These are phyloP conservation scores for Suhomyces xylopsoci DNA, from an alignment of 805 yeast species.

Conservation along the genomic window DNA sequence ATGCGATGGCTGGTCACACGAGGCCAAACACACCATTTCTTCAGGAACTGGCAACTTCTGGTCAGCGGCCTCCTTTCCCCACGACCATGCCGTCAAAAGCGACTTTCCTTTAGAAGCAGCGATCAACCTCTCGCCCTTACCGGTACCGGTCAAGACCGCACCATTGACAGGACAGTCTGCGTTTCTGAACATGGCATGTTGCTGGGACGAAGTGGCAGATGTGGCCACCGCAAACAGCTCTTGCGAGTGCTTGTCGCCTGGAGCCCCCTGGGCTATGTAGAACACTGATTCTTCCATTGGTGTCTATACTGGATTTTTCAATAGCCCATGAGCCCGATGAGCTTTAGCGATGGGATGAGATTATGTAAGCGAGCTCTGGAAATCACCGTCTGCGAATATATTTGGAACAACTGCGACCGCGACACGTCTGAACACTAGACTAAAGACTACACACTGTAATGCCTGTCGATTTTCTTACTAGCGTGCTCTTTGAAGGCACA, in stretches of 20 bases:
- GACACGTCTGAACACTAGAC: background rate
- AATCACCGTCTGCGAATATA: background rate
- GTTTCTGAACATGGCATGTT: conserved; percentile 50
- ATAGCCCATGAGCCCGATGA: background rate
- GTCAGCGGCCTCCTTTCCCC: conserved; percentile 70
- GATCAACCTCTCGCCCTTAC: conserved; percentile 51
- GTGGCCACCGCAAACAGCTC: conserved; percentile 40
- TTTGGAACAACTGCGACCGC: background rate
- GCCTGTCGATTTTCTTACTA: conserved; percentile 84
- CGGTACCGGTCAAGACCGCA: conserved; percentile 45
- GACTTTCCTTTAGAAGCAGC: conserved; percentile 73
- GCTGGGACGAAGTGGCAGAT: conserved; percentile 47
- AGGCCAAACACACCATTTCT: conserved; percentile 55
- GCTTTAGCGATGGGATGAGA: background rate
- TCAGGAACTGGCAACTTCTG: conserved; percentile 87
- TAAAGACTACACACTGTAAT: conserved; percentile 31
- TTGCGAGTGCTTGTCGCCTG: conserved; percentile 44
- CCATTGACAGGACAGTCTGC: conserved; percentile 48
- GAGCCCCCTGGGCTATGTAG: conserved; percentile 44
- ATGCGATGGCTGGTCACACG: conserved; percentile 35
- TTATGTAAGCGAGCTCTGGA: background rate
- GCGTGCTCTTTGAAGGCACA: conserved; percentile 68
- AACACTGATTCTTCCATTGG: conserved; percentile 51
- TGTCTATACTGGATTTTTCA: background rate
- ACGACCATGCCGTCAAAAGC: conserved; percentile 64